These are phyloP conservation scores for Larix sibirica DNA, from an alignment of 83 land plant genomes.

Conservation along the genomic window DNA sequence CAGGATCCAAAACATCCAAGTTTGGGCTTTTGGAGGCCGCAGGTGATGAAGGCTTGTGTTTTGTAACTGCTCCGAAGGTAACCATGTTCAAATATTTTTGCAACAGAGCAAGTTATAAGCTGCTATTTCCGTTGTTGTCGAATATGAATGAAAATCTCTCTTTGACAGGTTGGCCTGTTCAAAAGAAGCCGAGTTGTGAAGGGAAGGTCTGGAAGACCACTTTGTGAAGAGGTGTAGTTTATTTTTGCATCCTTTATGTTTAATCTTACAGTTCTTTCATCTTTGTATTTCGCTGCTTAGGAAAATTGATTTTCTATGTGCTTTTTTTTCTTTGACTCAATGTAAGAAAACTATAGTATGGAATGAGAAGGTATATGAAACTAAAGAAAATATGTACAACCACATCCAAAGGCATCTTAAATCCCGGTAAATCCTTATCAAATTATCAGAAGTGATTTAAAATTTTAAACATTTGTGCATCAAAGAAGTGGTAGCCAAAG, in stretches of 20 bases:
- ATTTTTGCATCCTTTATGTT: no score
- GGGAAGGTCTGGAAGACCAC: slow-evolving; percentile 56
- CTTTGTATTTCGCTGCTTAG: not conserved
- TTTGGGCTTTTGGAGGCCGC: slow-evolving; percentile 44
- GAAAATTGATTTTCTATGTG: not conserved
- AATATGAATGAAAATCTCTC: not conserved
- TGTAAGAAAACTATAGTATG: not conserved
- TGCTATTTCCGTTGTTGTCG: not conserved
- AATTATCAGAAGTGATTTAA: not conserved
- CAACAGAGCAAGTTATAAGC: not conserved
- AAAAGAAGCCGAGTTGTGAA: slow-evolving; percentile 54
- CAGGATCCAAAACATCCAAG: slow-evolving; percentile 32
- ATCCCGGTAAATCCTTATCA: not conserved
- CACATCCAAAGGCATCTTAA: not conserved
- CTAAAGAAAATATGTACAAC: not conserved
- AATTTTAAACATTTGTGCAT: not conserved
- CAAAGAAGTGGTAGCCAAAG: not conserved
- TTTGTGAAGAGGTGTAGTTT: slow-evolving; percentile 57
- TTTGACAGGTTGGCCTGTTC: slow-evolving; percentile 64
- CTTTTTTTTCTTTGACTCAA: not conserved
- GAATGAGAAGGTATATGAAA: not conserved
- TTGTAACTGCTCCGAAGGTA: slow-evolving; percentile 64
- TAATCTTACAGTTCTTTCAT: not conserved
- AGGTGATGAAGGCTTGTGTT: slow-evolving; percentile 36
- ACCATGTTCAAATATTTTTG: slow-evolving; percentile 3